A percentile compares a stretch with the other conserved stretches of the same genome.
Evolutionary conservation across 2,329 filamentous ascomycete genomes (phyloP).

Genomic region (Monosporascus sp.): DNA sequence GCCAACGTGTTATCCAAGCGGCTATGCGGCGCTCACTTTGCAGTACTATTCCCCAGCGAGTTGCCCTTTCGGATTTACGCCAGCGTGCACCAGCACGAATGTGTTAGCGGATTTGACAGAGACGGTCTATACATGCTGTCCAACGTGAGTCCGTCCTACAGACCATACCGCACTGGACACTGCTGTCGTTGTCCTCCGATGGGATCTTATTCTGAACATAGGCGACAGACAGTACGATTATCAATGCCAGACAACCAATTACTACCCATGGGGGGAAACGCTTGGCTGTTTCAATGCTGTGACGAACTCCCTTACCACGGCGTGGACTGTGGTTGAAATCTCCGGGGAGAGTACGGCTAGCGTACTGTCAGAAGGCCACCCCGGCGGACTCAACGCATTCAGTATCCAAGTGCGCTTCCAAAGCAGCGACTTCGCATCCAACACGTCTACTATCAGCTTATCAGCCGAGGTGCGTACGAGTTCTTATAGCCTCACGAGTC

Average conservation of each 20-base stretch:
- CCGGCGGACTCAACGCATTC: slow-evolving; percentile 14
- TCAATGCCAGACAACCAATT: slow-evolving; percentile 2
- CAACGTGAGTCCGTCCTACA: slow-evolving; percentile 10
- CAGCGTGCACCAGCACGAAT: slow-evolving; percentile 8
- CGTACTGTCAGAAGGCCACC: not conserved
- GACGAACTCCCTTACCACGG: not conserved
- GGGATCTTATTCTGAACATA: too few relatives aligned
- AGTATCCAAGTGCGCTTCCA: slow-evolving; percentile 14
- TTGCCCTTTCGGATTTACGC: slow-evolving; percentile 14
- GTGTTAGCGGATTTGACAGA: slow-evolving; percentile 2
- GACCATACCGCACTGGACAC: not conserved
- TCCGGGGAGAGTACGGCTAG: not conserved
- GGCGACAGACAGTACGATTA: slow-evolving; percentile 6
- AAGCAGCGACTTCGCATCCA: slow-evolving; percentile 7
- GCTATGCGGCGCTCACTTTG: slow-evolving; percentile 5
- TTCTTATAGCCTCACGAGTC: not conserved
- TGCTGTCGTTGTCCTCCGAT: not conserved
- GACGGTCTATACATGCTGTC: slow-evolving; percentile 13
- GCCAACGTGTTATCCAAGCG: slow-evolving; percentile 13
- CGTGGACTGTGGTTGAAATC: slow-evolving; percentile 7
- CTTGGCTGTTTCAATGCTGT: slow-evolving; percentile 6
- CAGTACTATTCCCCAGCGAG: slow-evolving; percentile 14
- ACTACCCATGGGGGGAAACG: slow-evolving; percentile 9
- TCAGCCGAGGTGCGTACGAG: not conserved
- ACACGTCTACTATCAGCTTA: not conserved